Evolutionary conservation across 2,329 filamentous ascomycete species (phyloP).

Genomic region (Eutypella sp.): DNA sequence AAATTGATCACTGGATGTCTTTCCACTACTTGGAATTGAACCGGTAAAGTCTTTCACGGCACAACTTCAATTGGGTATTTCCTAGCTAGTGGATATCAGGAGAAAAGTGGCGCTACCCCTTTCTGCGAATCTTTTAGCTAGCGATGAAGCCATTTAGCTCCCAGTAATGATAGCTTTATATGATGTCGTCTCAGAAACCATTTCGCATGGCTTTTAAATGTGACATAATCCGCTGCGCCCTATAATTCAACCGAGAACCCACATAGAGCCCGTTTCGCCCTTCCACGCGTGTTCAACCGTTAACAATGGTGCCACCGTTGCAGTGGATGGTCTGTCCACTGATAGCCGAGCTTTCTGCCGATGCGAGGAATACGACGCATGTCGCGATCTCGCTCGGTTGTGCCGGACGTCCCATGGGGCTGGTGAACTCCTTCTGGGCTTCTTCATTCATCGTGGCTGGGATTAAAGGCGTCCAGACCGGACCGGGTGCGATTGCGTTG

Average conservation of each 20-base stretch:
- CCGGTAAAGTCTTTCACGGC: too few species aligned
- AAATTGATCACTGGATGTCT: too few species aligned
- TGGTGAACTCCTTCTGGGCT: slow-evolving; percentile 66
- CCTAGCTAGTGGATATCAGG: too few species aligned
- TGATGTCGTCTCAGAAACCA: too few species aligned
- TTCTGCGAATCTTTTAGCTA: too few species aligned
- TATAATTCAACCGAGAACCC: not conserved
- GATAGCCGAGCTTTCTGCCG: slow-evolving; percentile 66
- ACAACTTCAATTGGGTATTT: too few species aligned
- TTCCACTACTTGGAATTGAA: too few species aligned
- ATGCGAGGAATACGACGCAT: slow-evolving; percentile 76
- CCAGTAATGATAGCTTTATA: too few species aligned
- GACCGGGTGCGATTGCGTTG: slow-evolving; percentile 63
- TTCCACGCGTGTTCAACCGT: slow-evolving; percentile 31
- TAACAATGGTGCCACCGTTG: slow-evolving; percentile 46
- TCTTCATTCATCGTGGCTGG: slow-evolving; percentile 66
- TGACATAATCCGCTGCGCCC: not conserved
- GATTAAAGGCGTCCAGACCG: slow-evolving; percentile 74
- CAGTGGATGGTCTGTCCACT: slow-evolving; percentile 62
- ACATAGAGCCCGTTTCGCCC: not conserved
- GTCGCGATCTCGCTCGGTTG: slow-evolving; percentile 80
- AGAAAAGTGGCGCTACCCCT: too few species aligned
- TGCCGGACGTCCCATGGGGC: slow-evolving; percentile 70
- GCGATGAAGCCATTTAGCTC: too few species aligned
- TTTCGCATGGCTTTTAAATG: too few species aligned